These are phyloP conservation scores for Fusarium torulosum DNA, from an alignment of 2,329 filamentous ascomycete genomes.

Conservation along the genomic window DNA sequence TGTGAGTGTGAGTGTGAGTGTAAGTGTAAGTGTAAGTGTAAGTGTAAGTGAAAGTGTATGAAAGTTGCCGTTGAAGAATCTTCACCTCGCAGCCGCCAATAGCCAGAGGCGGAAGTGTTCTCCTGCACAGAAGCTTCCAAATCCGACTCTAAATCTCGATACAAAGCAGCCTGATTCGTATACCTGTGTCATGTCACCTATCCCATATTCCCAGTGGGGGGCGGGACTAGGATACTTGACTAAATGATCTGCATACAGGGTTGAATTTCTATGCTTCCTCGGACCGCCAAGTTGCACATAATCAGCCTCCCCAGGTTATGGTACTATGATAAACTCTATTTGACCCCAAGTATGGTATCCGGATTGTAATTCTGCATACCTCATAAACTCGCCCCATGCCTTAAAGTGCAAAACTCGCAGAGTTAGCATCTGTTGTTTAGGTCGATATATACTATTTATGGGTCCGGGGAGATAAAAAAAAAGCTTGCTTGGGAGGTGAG, in stretches of 20 bases:
- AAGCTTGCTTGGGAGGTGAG: constrained; percentile 10
- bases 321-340: not conserved
- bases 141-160: constrained; percentile 20
- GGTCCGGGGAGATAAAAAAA: constrained; percentile 7
- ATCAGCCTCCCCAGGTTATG: constrained; percentile 1
- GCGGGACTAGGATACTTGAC: constrained; percentile 6
- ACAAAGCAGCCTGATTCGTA: constrained; percentile 22
- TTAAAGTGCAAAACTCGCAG: not conserved
- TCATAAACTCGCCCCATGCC: constrained; percentile 1
- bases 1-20: no score
- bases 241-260: constrained; percentile 31
- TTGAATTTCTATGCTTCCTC: constrained; percentile 14
- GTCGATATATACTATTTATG: constrained; percentile 10
- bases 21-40: constrained; percentile 6
- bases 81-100: constrained; percentile 1
- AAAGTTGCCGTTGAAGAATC: not conserved
- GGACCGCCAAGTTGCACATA: not conserved
- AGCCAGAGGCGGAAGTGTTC: not conserved
- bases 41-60: no score
- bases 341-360: not conserved
- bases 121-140: constrained; percentile 19
- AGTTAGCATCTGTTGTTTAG: constrained; percentile 1
- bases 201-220: constrained; percentile 29
- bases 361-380: not conserved
- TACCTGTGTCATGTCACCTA: constrained; percentile 4